Evolutionary conservation across 2,329 filamentous ascomycete genomes (phyloP), one percentile per base, ranked within the genome.

Genomic region (Colletotrichum orbiculare): DNA sequence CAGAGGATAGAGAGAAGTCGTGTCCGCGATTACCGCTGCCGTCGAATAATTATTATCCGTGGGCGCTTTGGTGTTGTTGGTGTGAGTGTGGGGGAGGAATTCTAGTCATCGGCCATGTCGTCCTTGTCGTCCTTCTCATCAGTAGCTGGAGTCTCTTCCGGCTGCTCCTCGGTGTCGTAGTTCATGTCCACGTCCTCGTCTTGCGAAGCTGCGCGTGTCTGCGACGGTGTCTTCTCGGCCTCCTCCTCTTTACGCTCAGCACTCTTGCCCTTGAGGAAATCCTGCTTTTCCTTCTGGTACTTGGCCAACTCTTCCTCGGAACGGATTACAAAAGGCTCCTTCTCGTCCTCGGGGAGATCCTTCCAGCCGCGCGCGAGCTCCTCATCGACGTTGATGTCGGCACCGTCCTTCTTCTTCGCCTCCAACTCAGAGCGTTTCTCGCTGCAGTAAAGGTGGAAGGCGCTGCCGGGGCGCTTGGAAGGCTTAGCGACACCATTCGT

Each of bases 291-390:
- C 73, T 80, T 78, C 67, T 81, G 77, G 73, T 80, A 80, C 68
- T 78, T 74, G 45, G 64, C 74, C 45, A 79, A 69, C 57, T 77
- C 78, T 54, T 77, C 70, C 58, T 81, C 78, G 54, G 79, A 79
- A 25, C 78, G 79, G 5, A 75, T 69, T 66, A 83, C 78, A 59
- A 81, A 87, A 55, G 82, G 80, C 34, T 85, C 83, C 71, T 81
- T 83, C 54, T 83, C 79, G 25, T 74, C 75, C 48, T 83, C 79
- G 4, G 82, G 73, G 12, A 88, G 77, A 17, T 84, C 81, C 64
- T 85, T 83, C 86, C 86, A 89, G 46, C 78, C 77, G 11, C 80
- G 80, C n/a, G 79, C 76, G 8, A 88, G 79, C 76, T 87, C 85
- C 55, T 85, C 83, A n/a, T 87, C 84, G 11, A 85, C 73, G 60